Conservation (phyloP, 140 eudicot species). For the Anethum foeniculum region DNA sequence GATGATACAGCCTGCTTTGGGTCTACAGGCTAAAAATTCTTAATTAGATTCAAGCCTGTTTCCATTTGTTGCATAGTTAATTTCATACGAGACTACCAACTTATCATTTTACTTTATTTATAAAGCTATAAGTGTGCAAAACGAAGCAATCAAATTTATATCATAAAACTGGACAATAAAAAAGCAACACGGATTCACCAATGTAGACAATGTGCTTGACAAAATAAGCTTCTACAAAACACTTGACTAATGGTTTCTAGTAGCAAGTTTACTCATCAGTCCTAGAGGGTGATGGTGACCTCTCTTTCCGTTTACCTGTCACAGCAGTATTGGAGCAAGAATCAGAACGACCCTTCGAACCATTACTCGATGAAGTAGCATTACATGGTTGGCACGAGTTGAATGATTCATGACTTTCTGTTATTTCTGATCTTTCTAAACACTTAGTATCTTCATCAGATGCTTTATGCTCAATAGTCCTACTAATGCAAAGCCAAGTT, state of each 20-base stretch:
- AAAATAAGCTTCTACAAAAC: neutral
- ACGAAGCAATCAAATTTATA: neutral
- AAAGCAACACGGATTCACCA: neutral
- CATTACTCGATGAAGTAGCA: constrained; percentile 6
- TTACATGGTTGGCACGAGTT: neutral
- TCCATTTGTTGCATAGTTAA: neutral
- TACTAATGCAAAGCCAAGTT: constrained; percentile 75
- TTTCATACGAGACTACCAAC: neutral
- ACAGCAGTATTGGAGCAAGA: constrained; percentile 12
- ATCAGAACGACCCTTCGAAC: constrained; percentile 6
- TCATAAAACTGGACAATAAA: neutral
- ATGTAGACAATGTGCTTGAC: neutral
- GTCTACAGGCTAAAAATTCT: neutral
- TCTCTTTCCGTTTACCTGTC: constrained; percentile 65
- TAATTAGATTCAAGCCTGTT: neutral
- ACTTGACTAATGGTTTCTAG: neutral
- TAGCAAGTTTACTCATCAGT: constrained; percentile 6
- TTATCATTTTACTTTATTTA: neutral
- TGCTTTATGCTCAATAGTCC: constrained; percentile 26
- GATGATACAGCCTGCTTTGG: neutral
- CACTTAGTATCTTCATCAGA: constrained; percentile 4
- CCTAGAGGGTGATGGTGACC: constrained; percentile 33
- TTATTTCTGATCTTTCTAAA: constrained; percentile 12
- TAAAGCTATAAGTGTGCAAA: neutral
- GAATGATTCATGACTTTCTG: neutral